Evolutionary conservation across 1,284 basidiomycete species (phyloP).

Genomic region (Ceratobasidium sp.): DNA sequence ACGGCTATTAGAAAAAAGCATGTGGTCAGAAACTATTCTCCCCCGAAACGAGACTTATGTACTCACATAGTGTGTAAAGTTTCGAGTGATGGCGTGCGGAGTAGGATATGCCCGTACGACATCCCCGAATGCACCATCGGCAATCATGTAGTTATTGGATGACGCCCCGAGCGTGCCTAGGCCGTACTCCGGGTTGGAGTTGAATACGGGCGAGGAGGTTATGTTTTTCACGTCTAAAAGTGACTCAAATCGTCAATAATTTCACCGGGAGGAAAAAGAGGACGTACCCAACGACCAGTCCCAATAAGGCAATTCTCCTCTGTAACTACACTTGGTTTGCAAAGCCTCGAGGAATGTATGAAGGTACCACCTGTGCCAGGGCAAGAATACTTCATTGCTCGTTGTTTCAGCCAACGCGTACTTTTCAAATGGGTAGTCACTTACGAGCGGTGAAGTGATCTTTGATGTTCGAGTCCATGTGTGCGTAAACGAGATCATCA

Average conservation of each 20-base stretch:
- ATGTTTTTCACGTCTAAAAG: background rate
- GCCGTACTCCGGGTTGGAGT: background rate
- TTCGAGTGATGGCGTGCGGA: constrained; percentile 14
- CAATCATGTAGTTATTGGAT: background rate
- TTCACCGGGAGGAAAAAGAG: background rate
- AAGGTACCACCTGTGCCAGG: constrained; percentile 36
- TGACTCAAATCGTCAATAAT: background rate
- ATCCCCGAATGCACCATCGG: constrained; percentile 14
- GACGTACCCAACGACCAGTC: constrained; percentile 28
- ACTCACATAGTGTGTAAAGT: constrained; percentile 14
- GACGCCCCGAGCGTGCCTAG: background rate
- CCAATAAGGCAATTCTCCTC: constrained; percentile 37
- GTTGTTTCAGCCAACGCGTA: background rate
- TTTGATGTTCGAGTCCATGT: constrained; percentile 34
- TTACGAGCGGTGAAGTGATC: constrained; percentile 21
- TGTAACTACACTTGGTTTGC: constrained; percentile 17
- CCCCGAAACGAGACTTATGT: background rate
- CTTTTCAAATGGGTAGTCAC: background rate
- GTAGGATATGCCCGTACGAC: constrained; percentile 16
- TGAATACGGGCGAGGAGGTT: constrained; percentile 13
- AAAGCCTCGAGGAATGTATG: constrained; percentile 14
- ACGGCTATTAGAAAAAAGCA: constrained; percentile 32
- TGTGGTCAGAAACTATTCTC: background rate
- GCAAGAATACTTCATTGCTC: constrained; percentile 18
- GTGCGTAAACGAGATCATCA: constrained; percentile 37